Conservation (phyloP, 768 basidiomycete genomes). For the Agaricus blazei region DNA sequence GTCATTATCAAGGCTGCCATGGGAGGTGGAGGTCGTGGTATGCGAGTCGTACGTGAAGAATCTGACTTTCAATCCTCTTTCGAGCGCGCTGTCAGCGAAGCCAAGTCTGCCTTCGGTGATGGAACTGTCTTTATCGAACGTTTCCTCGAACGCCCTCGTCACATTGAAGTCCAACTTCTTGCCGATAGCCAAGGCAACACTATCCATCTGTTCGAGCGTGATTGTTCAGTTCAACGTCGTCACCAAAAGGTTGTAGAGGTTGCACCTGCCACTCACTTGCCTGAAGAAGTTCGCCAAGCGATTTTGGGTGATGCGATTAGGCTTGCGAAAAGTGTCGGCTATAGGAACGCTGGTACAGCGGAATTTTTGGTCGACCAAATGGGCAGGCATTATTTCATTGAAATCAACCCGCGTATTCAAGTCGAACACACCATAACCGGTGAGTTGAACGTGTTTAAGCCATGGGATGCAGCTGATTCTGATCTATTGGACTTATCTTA, state of each 20-base stretch:
- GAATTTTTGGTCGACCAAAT: conserved; percentile 98
- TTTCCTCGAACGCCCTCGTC: conserved; percentile 92
- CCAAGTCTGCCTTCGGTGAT: conserved; percentile 95
- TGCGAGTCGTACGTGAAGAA: conserved; percentile 97
- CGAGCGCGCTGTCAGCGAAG: conserved; percentile 90
- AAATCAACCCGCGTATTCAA: conserved; percentile 99
- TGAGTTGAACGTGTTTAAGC: conserved; percentile 20
- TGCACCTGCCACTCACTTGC: conserved; percentile 91
- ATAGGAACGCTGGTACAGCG: conserved; percentile 95
- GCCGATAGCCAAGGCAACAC: conserved; percentile 92
- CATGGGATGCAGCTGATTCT: background rate
- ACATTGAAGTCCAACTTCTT: conserved; percentile 95
- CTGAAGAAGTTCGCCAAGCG: conserved; percentile 84
- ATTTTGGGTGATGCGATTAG: conserved; percentile 91
- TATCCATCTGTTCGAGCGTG: conserved; percentile 97
- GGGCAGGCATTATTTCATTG: conserved; percentile 98
- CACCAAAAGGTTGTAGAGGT: conserved; percentile 99
- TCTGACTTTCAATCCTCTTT: conserved; percentile 87
- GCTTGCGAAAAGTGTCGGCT: conserved; percentile 88
- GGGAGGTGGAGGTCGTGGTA: conserved; percentile 98
- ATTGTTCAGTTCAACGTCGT: conserved; percentile 96
- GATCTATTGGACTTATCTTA: conserved; percentile 7
- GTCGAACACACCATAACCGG: conserved; percentile 99
- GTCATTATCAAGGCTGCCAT: conserved; percentile 99
- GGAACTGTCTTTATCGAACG: conserved; percentile 99